Evolutionary conservation across 2,329 filamentous ascomycete species (phyloP), one percentile per base, ranked within the genome.

Genomic region (Aspergillus chevalieri): DNA sequence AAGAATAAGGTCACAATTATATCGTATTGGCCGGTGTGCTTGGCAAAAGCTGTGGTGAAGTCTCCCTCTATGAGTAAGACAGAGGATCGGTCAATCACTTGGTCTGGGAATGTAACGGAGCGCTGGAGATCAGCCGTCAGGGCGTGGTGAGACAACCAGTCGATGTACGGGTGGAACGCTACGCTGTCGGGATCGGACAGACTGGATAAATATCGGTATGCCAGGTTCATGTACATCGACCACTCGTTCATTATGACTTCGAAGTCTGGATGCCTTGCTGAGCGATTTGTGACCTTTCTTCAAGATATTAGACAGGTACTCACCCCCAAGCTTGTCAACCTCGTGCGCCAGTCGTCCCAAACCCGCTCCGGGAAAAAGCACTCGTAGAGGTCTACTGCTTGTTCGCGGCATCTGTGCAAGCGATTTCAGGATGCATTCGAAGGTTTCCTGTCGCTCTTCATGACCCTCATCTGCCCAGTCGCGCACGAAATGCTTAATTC

Each of bases 1-100:
- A 83, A 82, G 64, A 82, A 83, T 41, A 81, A 73, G 0, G 80
- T 81, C 0, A 81, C 61, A 0, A 83, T 62, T 1, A 73, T 67
- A 47, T 82, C 78, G 58, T 71, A 82, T 3, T 54, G 51, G 0
- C 52, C 57, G 2, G 50, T 47, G 1, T 56, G 44, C 4, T 30
- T 30, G 26, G 26, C 26, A 44, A 74, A 68, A 1, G 65, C 62
- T 4, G 72, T 74, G 0, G 74, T 78, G 53, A 83, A 83, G 55
- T 83, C 80, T 0, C 79, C 80, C 55, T 83, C 80, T 0, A 79
- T 67, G 15, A 56, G 47, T 14, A 60, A 0, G 0, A 81, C 73
- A 30, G 26, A 30, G 0, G 63, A 55, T 1, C 67, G 48, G 46
- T 72, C 63, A 15, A 73, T 47, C 1, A 44, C 22, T 0, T 57